Evolutionary conservation across 2,329 filamentous ascomycete species (phyloP), one percentile per base, ranked within the genome.

Genomic region (Capronia epimyces): DNA sequence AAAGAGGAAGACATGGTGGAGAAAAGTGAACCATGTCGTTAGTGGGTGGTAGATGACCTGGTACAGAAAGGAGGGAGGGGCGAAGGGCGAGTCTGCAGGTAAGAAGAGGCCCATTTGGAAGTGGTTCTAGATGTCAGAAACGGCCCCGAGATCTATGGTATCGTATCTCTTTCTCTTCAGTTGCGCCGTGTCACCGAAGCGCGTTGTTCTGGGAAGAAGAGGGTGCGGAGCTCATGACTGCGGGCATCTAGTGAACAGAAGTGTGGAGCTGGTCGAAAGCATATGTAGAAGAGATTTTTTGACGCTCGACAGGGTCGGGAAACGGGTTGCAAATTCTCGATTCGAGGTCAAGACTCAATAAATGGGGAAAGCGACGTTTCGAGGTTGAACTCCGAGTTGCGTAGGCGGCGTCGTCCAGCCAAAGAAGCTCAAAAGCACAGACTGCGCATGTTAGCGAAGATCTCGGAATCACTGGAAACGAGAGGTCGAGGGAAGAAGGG

Each of bases 21-120:
- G 63, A 34, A 78, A 72, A 53, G 78, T 75, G 55, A 84, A 73
- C 49, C 87, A 60, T 39, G 79, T 77, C 53, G 81, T 79, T 7
- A 91, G 69, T 3, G 88, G 87, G 7, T 86, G 87, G 41, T 76
- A 70, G 52, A 90, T 70, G 31, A 89, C 64, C 57, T 80, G 77
- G 66, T 86, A 82, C 44, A 85, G 70, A 24, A 81, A 62, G 0
- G 74, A 67, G 3, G 72, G 69, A 21, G 71, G 73, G 50, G 78
- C 68, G 58, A 74, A 79, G 3, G 73, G 71, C n/a, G 66, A 68
- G 37, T 53, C 50, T 34, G 56, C 52, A 5, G 50, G 50, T 27
- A 47, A 50, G 39, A 55, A 34, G 37, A 56, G 36, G 29, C 48
- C 40, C 53, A 60, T 57, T 27, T 16, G 21, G 9, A n/a, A 36